A percentile compares a stretch with the other conserved stretches of the same genome.
Conservation (phyloP, 805 yeast genomes). For the Starmerella vitae region DNA sequence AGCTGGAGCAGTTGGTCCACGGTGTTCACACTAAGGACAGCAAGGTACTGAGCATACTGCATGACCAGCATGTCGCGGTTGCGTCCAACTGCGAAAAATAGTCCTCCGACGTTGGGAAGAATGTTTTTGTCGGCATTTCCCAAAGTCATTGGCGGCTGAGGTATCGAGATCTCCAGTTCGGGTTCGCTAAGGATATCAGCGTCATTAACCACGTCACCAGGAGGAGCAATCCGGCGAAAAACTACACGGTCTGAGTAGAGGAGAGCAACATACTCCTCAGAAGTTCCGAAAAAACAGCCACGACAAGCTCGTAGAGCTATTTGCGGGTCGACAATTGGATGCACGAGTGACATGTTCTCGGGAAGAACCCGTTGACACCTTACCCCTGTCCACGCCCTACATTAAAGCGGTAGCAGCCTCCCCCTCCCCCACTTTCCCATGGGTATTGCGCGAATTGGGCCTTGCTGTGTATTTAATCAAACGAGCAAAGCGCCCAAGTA, state of each 20-base stretch:
- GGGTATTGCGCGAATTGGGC: no score
- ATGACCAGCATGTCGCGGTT: conserved; percentile 13
- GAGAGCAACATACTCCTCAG: conserved; percentile 10
- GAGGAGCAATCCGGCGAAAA: conserved; percentile 1
- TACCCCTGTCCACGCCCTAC: no score
- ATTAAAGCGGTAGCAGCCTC: no score
- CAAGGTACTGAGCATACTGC: conserved; percentile 7
- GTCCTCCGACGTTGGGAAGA: conserved; percentile 13
- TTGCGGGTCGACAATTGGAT: conserved; percentile 15
- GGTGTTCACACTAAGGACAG: conserved; percentile 9
- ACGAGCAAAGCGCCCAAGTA: no score
- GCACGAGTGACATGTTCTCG: conserved; percentile 18
- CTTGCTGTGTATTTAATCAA: no score
- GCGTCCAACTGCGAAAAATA: conserved; percentile 14
- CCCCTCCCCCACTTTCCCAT: no score
- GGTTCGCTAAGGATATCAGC: not conserved
- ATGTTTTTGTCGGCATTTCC: conserved; percentile 8
- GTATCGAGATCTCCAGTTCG: conserved; percentile 9
- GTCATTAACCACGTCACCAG: not conserved
- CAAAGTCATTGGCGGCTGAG: conserved; percentile 15
- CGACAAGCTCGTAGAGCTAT: conserved; percentile 13
- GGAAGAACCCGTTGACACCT: no score
- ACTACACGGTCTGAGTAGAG: conserved; percentile 16
- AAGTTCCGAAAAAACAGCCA: conserved; percentile 14
- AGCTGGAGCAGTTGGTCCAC: conserved; percentile 10